phyloP scores from a whole-genome alignment of 2,329 filamentous ascomycete genomes.

The Pezicula rhizophila region DNA sequence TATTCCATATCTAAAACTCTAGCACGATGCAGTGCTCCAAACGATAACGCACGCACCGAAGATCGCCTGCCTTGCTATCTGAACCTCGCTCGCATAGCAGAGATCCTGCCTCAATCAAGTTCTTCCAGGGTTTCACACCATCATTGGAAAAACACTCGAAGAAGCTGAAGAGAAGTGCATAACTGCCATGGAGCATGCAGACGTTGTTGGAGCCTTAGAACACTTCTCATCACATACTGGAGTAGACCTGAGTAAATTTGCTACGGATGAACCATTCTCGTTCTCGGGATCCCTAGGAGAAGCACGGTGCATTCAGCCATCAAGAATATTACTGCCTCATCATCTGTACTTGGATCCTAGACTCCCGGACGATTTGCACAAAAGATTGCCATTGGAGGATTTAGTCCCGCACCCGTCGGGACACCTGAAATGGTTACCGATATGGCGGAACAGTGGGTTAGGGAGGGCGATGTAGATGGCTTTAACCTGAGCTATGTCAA shows the following conservation, averaged over 20 bases:
- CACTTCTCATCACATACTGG: constrained; percentile 69
- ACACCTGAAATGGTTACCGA: constrained; percentile 54
- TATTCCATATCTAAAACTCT: not conserved
- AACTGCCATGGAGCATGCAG: constrained; percentile 53
- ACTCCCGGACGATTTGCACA: constrained; percentile 64
- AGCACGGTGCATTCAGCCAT: constrained; percentile 34
- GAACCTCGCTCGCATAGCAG: not conserved
- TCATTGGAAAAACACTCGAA: constrained; percentile 59
- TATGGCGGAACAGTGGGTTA: constrained; percentile 59
- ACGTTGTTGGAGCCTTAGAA: constrained; percentile 57
- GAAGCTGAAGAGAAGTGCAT: constrained; percentile 58
- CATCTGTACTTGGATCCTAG: not conserved
- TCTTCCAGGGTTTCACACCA: constrained; percentile 59
- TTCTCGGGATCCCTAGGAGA: not conserved
- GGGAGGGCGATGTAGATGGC: constrained; percentile 64
- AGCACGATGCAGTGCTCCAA: not conserved
- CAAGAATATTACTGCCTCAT: constrained; percentile 29
- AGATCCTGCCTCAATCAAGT: constrained; percentile 27
- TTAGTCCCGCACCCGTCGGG: constrained; percentile 46
- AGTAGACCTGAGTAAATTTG: constrained; percentile 52
- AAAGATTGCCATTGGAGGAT: constrained; percentile 61
- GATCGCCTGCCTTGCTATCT: not conserved
- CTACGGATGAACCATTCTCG: constrained; percentile 52
- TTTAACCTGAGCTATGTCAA: constrained; percentile 58
- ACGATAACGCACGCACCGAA: not conserved